Evolutionary conservation across 2,329 filamentous ascomycete genomes (phyloP), one percentile per base, ranked within the genome.

Genomic region (Botryosphaeria dothidea): DNA sequence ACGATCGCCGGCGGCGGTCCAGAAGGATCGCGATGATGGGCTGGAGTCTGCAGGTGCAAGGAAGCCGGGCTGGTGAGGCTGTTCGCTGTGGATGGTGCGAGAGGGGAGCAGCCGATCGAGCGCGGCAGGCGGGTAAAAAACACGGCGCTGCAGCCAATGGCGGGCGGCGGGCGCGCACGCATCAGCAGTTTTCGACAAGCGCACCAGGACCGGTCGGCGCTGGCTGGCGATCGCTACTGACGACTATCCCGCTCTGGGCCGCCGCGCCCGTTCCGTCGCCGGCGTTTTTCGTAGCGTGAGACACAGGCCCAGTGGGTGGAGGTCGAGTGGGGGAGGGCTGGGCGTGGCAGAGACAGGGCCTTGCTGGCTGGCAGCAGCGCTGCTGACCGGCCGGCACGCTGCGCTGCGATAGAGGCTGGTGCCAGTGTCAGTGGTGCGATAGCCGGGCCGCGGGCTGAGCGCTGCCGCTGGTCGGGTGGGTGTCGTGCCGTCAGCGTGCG

Each of bases 211-310:
- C 54, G 54, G 54, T 57, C 54, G 54, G 54, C 54, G 54, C 54
- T 57, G 54, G 54, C 54, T 36, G 54, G 54, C 54, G 54, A 57
- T 57, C 54, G 54, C 54, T 43, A 4, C 38, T 41, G 17, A 41
- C 38, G 11, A 41, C 38, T 41, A 57, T 36, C 34, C 54, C 36
- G 36, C 36, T 57, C 54, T 57, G 54, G 23, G 52, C 52, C 17
- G 52, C 52, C 52, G 52, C 29, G 23, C 34, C 54, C 54, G 36
- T 57, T 57, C 54, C 54, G 54, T 57, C 49, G 54, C 38, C 54
- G 54, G 54, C 54, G 54, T 57, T 57, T 57, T 57, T 57, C 54
- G 54, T 57, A 57, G 36, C 36, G 54, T 57, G 54, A 57, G 54
- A 57, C 54, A 57, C 54, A 57, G 54, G 54, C 54, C 54, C 36